Evolutionary conservation across 805 yeast genomes (phyloP), one percentile per base, ranked within the genome.

Genomic region (Metschnikowia matae): DNA sequence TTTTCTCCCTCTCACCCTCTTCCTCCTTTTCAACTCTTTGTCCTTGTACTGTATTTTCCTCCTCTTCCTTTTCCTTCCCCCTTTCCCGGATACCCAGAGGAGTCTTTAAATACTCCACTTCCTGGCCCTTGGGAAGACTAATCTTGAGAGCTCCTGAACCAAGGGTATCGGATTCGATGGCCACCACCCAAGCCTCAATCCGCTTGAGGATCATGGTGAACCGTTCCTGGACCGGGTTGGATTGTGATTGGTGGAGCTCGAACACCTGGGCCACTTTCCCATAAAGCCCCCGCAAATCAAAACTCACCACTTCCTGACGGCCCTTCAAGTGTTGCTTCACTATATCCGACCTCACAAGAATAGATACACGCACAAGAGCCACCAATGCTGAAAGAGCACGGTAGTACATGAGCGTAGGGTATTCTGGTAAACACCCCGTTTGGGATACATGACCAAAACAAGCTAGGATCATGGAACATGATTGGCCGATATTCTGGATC

Each of bases 351-450:
- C 73, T 71, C 18, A 78, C 74, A 43, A 78, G 63, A 18, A 80
- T 57, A 52, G 78, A 64, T 1, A 79, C 70, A 47, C 81, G 65
- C 17, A 79, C 70, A 51, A 80, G 59, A 3, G 79, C 70, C 23
- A 78, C 77, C 20, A 80, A 60, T 0, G 82, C 78, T 58, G 78
- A 78, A 73, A 79, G 67, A 2, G 83, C 81, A 42, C 83, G 62
- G 54, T 79, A 80, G 58, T 76, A 75, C 55, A 79, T 73, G 54
- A 78, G 76, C 0, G 83, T 78, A 2, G 83, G 83, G 50, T 71
- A 75, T 40, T 67, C 60, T 4, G 65, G 52, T 1, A 78, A 70
- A 50, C 69, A 68, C 10, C 66, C 68, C 4, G 52, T 48, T 48
- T 74, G 70, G 21, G 39, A 20, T 3, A 78, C 51, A 23, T 64